Conservation (phyloP, 495 filamentous ascomycete species). For the Hamigera avellanea region DNA sequence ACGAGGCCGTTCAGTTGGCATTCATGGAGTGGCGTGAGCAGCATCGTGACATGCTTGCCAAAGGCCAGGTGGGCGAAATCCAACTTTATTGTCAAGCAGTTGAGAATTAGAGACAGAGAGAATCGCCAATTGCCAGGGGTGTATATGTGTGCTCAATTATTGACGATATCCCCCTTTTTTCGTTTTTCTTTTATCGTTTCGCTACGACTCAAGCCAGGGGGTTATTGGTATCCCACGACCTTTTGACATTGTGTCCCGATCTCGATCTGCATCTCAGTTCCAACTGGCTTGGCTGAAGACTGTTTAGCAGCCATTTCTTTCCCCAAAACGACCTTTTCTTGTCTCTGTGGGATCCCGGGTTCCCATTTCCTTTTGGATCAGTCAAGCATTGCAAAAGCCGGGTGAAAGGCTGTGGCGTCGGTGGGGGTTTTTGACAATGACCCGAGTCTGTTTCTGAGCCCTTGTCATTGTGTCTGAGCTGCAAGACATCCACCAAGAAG, state of each 20-base stretch:
- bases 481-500: not conserved
- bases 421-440: not conserved
- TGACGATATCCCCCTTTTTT: not conserved
- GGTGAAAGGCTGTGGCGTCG: not conserved
- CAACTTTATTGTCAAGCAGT: conserved; percentile 58
- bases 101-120: conserved; percentile 15
- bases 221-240: too few relatives aligned
- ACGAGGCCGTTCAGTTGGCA: conserved; percentile 89
- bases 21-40: conserved; percentile 87
- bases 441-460: not conserved
- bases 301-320: too few relatives aligned
- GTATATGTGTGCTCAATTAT: not conserved
- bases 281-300: too few relatives aligned
- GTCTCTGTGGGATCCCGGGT: too few relatives aligned
- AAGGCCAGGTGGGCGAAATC: conserved; percentile 69
- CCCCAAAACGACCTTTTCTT: too few relatives aligned
- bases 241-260: too few relatives aligned
- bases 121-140: not conserved
- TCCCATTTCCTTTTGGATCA: too few relatives aligned
- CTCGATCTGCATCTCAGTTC: too few relatives aligned
- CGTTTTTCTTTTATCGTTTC: not conserved
- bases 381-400: too few relatives aligned
- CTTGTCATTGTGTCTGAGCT: not conserved
- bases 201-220: not conserved
- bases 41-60: conserved; percentile 47